phyloP scores from a whole-genome alignment of 495 filamentous ascomycete genomes.

The Podospora pseudocomata region DNA sequence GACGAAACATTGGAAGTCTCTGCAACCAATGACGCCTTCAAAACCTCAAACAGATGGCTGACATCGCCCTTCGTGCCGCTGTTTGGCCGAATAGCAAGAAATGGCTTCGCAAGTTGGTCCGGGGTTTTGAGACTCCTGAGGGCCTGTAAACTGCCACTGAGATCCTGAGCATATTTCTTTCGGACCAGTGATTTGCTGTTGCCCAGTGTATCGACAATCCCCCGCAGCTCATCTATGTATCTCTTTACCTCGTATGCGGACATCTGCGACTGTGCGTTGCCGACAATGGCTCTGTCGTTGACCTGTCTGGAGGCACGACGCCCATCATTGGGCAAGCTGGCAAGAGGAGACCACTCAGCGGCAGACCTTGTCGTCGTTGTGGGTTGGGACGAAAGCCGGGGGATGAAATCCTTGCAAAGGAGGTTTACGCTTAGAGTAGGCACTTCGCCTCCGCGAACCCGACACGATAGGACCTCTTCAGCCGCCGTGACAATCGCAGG shows the following conservation, averaged over 20 bases:
- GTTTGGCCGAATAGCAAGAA: constrained; percentile 9
- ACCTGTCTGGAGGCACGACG: neutral
- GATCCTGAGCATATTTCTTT: constrained; percentile 17
- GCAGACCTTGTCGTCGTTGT: neutral
- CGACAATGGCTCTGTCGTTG: neutral
- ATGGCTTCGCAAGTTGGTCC: constrained; percentile 10
- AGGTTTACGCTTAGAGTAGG: constrained; percentile 18
- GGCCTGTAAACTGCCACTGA: constrained; percentile 25
- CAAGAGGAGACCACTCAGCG: constrained; percentile 8
- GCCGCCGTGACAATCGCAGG: neutral
- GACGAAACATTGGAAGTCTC: constrained; percentile 28
- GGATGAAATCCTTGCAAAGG: constrained; percentile 9
- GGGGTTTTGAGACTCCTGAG: constrained; percentile 14
- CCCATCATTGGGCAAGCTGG: constrained; percentile 12
- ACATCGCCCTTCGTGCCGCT: constrained; percentile 8
- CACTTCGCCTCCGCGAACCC: constrained; percentile 20
- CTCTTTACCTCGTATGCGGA: constrained; percentile 1
- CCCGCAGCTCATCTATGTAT: constrained; percentile 13
- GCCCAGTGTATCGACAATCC: constrained; percentile 5
- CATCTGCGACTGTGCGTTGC: constrained; percentile 8
- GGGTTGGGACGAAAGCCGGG: neutral
- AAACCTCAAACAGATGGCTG: constrained; percentile 17
- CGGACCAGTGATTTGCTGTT: constrained; percentile 20
- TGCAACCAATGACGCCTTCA: constrained; percentile 26
- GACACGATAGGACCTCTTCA: constrained; percentile 14